A percentile compares a stretch with the other conserved stretches of the same genome.
Conservation (phyloP, 176 grass and related monocot genomes). For the Olyra latifolia region DNA sequence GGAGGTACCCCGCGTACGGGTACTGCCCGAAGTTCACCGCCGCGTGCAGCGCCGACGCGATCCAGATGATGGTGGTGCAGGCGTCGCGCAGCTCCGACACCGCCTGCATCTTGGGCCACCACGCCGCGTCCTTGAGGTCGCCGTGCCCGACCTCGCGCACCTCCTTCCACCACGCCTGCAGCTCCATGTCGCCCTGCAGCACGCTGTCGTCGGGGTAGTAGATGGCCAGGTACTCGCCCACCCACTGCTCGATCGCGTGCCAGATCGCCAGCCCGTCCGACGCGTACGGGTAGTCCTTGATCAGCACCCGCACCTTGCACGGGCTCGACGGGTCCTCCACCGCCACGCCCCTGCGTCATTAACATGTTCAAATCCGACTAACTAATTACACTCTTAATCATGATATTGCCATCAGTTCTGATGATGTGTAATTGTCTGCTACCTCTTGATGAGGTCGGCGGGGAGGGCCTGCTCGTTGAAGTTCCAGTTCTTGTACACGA, state of each 20-base stretch:
- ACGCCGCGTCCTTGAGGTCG: slow-evolving; percentile 57
- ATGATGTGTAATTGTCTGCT: too few relatives aligned
- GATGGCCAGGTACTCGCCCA: slow-evolving; percentile 66
- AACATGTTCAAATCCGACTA: neutral
- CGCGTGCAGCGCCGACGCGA: slow-evolving; percentile 79
- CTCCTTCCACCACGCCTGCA: slow-evolving; percentile 91
- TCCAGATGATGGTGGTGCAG: slow-evolving; percentile 83
- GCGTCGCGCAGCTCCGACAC: slow-evolving; percentile 50
- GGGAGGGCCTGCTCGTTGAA: slow-evolving; percentile 68
- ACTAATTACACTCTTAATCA: neutral
- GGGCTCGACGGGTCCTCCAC: slow-evolving; percentile 49
- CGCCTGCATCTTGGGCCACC: slow-evolving; percentile 62
- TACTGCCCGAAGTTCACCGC: slow-evolving; percentile 94
- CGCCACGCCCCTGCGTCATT: slow-evolving; percentile 46
- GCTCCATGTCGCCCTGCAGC: slow-evolving; percentile 52
- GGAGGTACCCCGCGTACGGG: slow-evolving; percentile 74
- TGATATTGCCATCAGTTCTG: neutral
- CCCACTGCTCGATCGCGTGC: slow-evolving; percentile 72
- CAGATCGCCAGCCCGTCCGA: slow-evolving; percentile 69
- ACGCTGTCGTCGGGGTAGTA: slow-evolving; percentile 59
- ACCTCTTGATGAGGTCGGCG: slow-evolving; percentile 67
- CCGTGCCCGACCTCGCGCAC: slow-evolving; percentile 80
- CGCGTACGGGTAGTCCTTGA: slow-evolving; percentile 78
- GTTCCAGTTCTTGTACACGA: slow-evolving; percentile 70
- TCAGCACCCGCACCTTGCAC: slow-evolving; percentile 59